These are phyloP conservation scores for Paramecium octaurelia DNA, from an alignment of 73 alveolate species.

Conservation along the genomic window DNA sequence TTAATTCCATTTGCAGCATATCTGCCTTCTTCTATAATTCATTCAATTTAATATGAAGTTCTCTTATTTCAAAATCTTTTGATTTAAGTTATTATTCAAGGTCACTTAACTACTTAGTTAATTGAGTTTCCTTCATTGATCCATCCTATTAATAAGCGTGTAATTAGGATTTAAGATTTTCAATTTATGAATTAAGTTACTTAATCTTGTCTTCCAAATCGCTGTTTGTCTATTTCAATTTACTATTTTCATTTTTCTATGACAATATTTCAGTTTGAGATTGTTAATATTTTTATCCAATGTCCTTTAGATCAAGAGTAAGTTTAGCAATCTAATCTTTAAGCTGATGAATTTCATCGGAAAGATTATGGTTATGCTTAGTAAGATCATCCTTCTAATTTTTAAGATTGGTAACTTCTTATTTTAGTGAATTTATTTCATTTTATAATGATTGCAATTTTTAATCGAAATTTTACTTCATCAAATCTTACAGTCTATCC, in stretches of 20 bases:
- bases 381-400: neutral
- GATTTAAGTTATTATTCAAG: constrained; percentile 22
- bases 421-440: constrained; percentile 40
- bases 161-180: neutral
- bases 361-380: neutral
- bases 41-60: constrained; percentile 34
- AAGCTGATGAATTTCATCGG: neutral
- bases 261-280: neutral
- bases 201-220: neutral
- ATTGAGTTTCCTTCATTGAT: neutral
- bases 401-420: neutral
- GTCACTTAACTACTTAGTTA: neutral
- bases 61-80: constrained; percentile 56
- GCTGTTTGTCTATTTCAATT: neutral
- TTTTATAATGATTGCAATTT: neutral
- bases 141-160: neutral
- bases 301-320: neutral
- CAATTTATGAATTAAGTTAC: neutral
- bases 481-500: constrained; percentile 1
- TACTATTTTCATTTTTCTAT: neutral
- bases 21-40: constrained; percentile 50
- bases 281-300: neutral
- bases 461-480: constrained; percentile 35
- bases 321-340: neutral
- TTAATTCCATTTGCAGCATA: constrained; percentile 37